Percentiles rank a stretch among this genome's conserved stretches.
phyloP scores from a whole-genome alignment of 148 eudicot genomes.

The Rhododendron ovatum region DNA sequence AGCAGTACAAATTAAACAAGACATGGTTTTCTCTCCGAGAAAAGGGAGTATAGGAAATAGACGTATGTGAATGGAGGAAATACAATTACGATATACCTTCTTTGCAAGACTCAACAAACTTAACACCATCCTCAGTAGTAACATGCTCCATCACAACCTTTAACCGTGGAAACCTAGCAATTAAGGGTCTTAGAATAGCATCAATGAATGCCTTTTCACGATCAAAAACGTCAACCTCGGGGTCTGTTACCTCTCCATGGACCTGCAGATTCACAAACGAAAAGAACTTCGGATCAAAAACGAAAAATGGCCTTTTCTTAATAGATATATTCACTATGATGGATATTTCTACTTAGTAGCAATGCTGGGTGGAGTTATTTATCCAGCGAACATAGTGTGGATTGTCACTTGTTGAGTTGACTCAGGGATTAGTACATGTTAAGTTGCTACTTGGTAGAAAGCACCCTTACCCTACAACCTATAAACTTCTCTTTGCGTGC shows the following conservation, averaged over 20 bases:
- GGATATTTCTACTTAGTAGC: neutral
- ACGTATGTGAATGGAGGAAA: neutral
- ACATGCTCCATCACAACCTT: constrained; percentile 99
- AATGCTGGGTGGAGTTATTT: neutral
- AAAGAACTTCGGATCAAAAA: neutral
- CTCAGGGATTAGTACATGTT: neutral
- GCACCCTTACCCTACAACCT: neutral
- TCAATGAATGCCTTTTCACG: constrained; percentile 90
- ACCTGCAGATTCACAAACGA: constrained; percentile 44
- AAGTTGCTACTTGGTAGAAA: neutral
- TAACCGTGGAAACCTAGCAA: constrained; percentile 62
- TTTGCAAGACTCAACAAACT: constrained; percentile 66
- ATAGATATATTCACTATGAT: neutral
- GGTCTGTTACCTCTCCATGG: constrained; percentile 95
- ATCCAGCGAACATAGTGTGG: neutral
- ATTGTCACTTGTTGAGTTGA: constrained; percentile 6
- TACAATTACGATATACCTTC: constrained; percentile 41
- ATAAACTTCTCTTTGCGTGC: neutral
- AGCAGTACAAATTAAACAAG: neutral
- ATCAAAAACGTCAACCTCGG: constrained; percentile 81
- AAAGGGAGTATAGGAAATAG: neutral
- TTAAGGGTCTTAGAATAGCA: constrained; percentile 63
- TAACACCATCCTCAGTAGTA: constrained; percentile 85
- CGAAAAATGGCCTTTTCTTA: neutral
- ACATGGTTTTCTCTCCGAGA: neutral